A percentile compares a stretch with the other conserved stretches of the same genome.
Evolutionary conservation across 345 rosid species (phyloP).

Genomic region (Linum tenue): DNA sequence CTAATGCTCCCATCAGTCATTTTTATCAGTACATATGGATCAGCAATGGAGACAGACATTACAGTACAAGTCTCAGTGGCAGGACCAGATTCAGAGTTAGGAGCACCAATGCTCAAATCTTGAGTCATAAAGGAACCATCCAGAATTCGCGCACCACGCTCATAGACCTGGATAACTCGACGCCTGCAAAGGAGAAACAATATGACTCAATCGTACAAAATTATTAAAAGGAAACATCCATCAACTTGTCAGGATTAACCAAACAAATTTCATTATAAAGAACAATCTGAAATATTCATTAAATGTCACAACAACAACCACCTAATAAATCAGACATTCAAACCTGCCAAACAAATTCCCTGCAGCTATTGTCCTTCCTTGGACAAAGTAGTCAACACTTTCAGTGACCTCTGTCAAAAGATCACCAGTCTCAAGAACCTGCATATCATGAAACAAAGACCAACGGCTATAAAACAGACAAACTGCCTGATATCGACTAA

Average conservation of each 20-base stretch:
- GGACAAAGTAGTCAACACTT: slow-evolving; percentile 95
- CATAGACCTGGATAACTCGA: slow-evolving; percentile 86
- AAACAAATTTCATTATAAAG: background rate
- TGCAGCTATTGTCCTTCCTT: slow-evolving; percentile 91
- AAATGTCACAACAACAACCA: background rate
- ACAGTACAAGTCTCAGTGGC: slow-evolving; percentile 61
- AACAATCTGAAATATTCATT: background rate
- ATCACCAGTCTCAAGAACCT: slow-evolving; percentile 99
- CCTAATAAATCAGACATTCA: background rate
- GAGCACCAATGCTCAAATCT: slow-evolving; percentile 64
- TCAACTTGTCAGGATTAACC: background rate
- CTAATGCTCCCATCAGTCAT: slow-evolving; percentile 86
- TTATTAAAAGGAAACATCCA: background rate
- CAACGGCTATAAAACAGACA: background rate
- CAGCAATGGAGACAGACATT: slow-evolving; percentile 80
- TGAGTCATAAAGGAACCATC: slow-evolving; percentile 98
- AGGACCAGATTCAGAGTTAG: slow-evolving; percentile 58
- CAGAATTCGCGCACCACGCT: slow-evolving; percentile 84
- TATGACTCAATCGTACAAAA: background rate
- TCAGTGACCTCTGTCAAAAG: slow-evolving; percentile 95
- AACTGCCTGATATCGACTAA: slow-evolving; percentile 7
- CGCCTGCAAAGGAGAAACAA: slow-evolving; percentile 43
- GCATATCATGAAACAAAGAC: background rate
- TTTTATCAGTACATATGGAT: slow-evolving; percentile 78
- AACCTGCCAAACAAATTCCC: slow-evolving; percentile 98